Conservation (phyloP, 2,329 filamentous ascomycete species). For the Cordyceps cicadae region DNA sequence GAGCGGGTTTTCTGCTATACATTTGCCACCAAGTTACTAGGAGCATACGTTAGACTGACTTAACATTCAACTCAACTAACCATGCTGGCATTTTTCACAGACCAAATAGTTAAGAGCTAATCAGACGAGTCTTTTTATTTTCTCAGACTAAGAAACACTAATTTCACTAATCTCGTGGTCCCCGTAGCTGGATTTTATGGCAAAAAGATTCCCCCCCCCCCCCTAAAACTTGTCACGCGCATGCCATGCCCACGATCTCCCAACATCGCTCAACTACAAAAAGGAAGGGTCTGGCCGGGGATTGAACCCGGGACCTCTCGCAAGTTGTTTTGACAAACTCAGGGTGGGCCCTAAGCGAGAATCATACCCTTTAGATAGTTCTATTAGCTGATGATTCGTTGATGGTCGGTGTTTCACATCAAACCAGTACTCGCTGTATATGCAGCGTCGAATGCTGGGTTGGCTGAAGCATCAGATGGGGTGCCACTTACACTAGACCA, state of each 20-base stretch:
- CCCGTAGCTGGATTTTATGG: too few species aligned
- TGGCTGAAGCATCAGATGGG: background rate
- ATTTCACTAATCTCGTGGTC: too few species aligned
- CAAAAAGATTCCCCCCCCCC: too few species aligned
- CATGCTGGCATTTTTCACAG: too few species aligned
- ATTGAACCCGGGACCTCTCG: slow-evolving; percentile 41
- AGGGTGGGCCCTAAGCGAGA: slow-evolving; percentile 24
- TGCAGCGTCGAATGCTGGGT: background rate
- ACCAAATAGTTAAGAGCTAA: too few species aligned
- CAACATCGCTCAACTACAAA: slow-evolving; percentile 14
- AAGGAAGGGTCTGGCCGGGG: slow-evolving; percentile 34
- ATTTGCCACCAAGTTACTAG: too few species aligned
- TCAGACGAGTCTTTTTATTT: too few species aligned
- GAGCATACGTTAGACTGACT: too few species aligned
- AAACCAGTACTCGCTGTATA: background rate
- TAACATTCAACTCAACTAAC: too few species aligned
- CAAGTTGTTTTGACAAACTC: slow-evolving; percentile 17
- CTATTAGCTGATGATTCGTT: slow-evolving; percentile 13
- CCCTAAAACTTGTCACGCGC: too few species aligned
- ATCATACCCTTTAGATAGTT: slow-evolving; percentile 22
- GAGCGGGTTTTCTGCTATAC: too few species aligned
- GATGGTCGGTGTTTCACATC: background rate
- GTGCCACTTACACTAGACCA: slow-evolving; percentile 12
- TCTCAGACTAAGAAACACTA: too few species aligned
- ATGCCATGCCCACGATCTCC: background rate